phyloP scores from a whole-genome alignment of 139 green algal genomes.

The Nannochloris sp. region DNA sequence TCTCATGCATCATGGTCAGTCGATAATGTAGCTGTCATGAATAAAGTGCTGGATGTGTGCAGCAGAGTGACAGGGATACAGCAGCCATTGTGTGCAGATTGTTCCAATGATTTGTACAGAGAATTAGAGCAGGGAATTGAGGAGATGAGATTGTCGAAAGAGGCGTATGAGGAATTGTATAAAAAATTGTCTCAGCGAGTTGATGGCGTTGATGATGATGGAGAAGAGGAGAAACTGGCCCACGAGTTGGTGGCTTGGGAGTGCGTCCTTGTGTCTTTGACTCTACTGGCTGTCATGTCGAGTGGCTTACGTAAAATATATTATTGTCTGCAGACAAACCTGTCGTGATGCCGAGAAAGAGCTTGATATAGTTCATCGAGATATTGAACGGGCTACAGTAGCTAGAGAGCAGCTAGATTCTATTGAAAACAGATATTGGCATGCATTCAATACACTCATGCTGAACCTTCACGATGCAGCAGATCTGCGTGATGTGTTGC shows the following conservation, averaged over 20 bases:
- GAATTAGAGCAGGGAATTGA: conserved; percentile 60
- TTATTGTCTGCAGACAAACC: too few relatives aligned
- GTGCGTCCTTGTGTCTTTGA: too few relatives aligned
- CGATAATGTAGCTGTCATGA: too few relatives aligned
- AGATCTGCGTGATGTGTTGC: neutral
- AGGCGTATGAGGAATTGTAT: conserved; percentile 35
- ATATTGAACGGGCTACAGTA: neutral
- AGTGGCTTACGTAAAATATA: too few relatives aligned
- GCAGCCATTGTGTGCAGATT: conserved; percentile 82
- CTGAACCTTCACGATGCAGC: neutral
- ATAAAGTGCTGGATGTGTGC: neutral
- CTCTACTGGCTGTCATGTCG: too few relatives aligned
- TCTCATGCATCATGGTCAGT: too few relatives aligned
- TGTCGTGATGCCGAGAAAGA: too few relatives aligned
- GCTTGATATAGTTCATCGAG: conserved; percentile 10
- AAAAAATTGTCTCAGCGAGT: too few relatives aligned
- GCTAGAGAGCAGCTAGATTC: conserved; percentile 10
- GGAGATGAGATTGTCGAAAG: conserved; percentile 56
- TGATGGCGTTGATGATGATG: too few relatives aligned
- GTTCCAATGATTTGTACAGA: conserved; percentile 53
- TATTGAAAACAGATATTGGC: conserved; percentile 21
- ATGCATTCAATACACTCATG: conserved; percentile 17
- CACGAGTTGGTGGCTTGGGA: too few relatives aligned
- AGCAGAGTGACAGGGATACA: neutral
- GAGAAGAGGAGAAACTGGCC: too few relatives aligned